Base-by-base conservation (phyloP, 179 eudicot species). In the Actinidia polygama region DNA sequence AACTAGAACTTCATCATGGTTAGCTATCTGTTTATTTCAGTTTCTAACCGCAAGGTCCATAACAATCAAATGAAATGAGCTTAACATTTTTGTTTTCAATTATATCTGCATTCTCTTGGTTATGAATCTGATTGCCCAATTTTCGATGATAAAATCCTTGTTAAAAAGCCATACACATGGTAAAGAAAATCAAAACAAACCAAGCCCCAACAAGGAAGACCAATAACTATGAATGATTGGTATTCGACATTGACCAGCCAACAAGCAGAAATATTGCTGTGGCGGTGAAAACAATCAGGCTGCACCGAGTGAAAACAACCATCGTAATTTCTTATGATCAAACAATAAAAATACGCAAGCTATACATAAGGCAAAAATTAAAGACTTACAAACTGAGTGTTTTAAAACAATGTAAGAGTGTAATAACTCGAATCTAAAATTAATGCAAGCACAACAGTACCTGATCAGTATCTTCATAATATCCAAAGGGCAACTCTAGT, bases 401-500 rank as follows among this genome's bases (percentile, higher is more conserved):
- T 4, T 23, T 59, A 19, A 7, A 18, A 59, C n/a, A 18, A 18
- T 21, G 8, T 7, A 63, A 15, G 30, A 63, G 4, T 23, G 40
- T 30, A 24, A 63, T 62, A 21, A 63, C 68, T 24, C 68, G 23
- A 63, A 63, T 63, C 36, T 63, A 8, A 23, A 19, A 63, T 63
- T 40, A 36, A 71, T 46, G 57, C 30, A 44, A 18, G 58, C 58
- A 50, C 77, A 73, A 73, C 57, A 73, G 24, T 21, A 3, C 0
- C 19, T 18, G 47, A 19, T 36, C 6, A n/a, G 30, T 50, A 47
- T n/a, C 77, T 73, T 73, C 77, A 73, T 21, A 47, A 10, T 9
- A 73, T 73, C 57, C 50, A 54, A 70, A 70, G 75, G 77, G 58
- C 44, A 70, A 54, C 58, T 30, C 77, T 47, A 16, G 58, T 19